Conservation (phyloP, 2,329 filamentous ascomycete genomes). For the Arthrobotrys megalospora region DNA sequence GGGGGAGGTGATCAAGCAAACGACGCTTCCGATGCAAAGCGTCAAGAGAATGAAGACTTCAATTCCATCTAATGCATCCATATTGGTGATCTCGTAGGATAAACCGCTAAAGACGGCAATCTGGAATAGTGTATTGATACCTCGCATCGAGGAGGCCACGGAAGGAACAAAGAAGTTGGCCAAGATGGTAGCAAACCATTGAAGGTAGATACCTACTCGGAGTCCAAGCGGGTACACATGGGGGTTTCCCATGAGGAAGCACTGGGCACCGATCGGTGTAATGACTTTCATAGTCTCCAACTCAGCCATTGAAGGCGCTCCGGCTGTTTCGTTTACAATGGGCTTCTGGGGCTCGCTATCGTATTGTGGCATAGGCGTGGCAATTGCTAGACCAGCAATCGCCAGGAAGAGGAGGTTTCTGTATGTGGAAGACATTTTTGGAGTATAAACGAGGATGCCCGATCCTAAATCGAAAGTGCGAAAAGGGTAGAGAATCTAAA, state of each 20-base stretch:
- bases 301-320: conserved; percentile 48
- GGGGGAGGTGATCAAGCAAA: conserved; percentile 56
- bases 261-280: conserved; percentile 51
- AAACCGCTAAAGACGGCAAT: conserved; percentile 52
- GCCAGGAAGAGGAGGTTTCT: conserved; percentile 47
- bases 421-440: conserved; percentile 56
- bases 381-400: conserved; percentile 37
- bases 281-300: conserved; percentile 51
- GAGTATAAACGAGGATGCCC: conserved; percentile 40
- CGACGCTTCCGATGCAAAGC: conserved; percentile 58
- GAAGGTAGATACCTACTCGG: conserved; percentile 55
- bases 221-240: conserved; percentile 57
- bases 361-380: conserved; percentile 54
- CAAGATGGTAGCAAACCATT: conserved; percentile 60
- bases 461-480: conserved; percentile 36
- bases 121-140: conserved; percentile 57
- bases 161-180: conserved; percentile 60
- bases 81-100: conserved; percentile 54
- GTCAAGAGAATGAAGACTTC: conserved; percentile 59
- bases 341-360: conserved; percentile 35
- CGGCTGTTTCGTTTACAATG: conserved; percentile 49
- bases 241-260: conserved; percentile 55
- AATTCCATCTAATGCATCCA: conserved; percentile 54
- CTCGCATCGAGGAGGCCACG: conserved; percentile 54
- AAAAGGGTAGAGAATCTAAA: conserved; percentile 19